Evolutionary conservation across 352 stramenopile genomes (phyloP).

Genomic region (Pythium apleroticum): DNA sequence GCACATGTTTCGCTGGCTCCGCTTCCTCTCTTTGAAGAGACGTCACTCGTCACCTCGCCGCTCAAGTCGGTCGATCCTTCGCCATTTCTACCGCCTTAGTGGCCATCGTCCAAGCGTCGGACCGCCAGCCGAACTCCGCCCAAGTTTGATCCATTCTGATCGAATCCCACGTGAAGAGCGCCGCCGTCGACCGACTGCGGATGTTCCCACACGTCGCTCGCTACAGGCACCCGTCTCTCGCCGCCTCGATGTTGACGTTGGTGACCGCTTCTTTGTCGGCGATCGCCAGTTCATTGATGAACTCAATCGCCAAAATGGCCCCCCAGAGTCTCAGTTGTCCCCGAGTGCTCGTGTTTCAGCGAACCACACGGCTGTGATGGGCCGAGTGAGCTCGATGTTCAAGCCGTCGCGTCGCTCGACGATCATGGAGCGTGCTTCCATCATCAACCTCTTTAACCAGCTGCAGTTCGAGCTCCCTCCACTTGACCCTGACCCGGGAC

Average conservation of each 20-base stretch:
- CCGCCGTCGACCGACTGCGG: neutral
- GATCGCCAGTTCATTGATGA: slow-evolving; percentile 25
- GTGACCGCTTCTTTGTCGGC: slow-evolving; percentile 1
- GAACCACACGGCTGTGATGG: neutral
- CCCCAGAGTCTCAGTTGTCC: neutral
- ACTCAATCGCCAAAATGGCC: slow-evolving; percentile 10
- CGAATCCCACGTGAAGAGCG: neutral
- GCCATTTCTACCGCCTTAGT: slow-evolving; percentile 11
- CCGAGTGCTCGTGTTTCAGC: neutral
- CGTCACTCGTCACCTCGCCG: slow-evolving; percentile 14
- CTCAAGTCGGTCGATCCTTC: slow-evolving; percentile 16
- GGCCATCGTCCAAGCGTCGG: slow-evolving; percentile 10
- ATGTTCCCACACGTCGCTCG: neutral
- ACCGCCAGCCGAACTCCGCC: slow-evolving; percentile 2
- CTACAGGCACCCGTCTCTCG: neutral
- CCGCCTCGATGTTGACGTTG: neutral
- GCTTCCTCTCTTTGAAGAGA: slow-evolving; percentile 22
- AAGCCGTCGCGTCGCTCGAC: slow-evolving; percentile 14
- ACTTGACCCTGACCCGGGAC: slow-evolving; percentile 1
- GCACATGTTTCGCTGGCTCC: slow-evolving; percentile 26
- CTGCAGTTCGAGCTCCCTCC: slow-evolving; percentile 23
- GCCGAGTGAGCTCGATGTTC: slow-evolving; percentile 3
- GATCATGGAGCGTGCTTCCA: slow-evolving; percentile 23
- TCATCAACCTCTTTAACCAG: slow-evolving; percentile 25
- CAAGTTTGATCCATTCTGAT: slow-evolving; percentile 22